A percentile compares a stretch with the other conserved stretches of the same genome.
Evolutionary conservation across 2,329 filamentous ascomycete species (phyloP).

Genomic region (Mariannaea sp.): DNA sequence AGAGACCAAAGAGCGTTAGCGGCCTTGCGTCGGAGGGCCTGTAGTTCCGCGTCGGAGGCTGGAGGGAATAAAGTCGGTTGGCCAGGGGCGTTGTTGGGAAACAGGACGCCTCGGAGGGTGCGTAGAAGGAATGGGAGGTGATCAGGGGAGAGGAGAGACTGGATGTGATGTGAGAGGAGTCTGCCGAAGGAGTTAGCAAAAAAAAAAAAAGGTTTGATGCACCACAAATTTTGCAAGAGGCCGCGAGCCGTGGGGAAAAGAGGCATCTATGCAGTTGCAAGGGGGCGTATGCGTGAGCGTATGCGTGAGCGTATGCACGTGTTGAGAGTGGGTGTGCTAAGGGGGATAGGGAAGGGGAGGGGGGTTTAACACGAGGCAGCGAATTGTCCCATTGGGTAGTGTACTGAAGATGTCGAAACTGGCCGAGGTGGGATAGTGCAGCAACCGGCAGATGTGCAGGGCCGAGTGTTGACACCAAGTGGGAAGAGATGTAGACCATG

Average conservation of each 20-base stretch:
- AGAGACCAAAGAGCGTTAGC: slow-evolving; percentile 62
- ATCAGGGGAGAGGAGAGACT: slow-evolving; percentile 64
- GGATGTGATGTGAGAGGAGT: slow-evolving; percentile 62
- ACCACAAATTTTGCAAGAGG: too few species aligned
- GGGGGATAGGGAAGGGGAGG: too few species aligned
- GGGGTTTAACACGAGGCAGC: slow-evolving; percentile 29
- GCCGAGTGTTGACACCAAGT: slow-evolving; percentile 15
- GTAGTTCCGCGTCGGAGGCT: slow-evolving; percentile 61
- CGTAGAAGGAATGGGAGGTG: slow-evolving; percentile 70
- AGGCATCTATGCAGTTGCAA: slow-evolving; percentile 24
- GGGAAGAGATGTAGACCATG: neutral
- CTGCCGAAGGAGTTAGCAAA: slow-evolving; percentile 46
- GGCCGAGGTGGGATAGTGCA: slow-evolving; percentile 20
- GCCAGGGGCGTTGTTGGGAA: slow-evolving; percentile 81
- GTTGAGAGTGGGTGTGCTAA: slow-evolving; percentile 19
- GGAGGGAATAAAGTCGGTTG: slow-evolving; percentile 65
- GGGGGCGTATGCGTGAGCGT: neutral
- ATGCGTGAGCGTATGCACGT: slow-evolving; percentile 8
- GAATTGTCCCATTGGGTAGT: slow-evolving; percentile 25
- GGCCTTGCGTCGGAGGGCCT: slow-evolving; percentile 68
- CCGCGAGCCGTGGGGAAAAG: slow-evolving; percentile 26
- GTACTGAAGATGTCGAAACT: slow-evolving; percentile 7
- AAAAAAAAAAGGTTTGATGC: slow-evolving; percentile 7
- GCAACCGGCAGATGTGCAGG: slow-evolving; percentile 26
- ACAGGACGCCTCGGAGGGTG: slow-evolving; percentile 76